Base-by-base conservation (phyloP, 73 alveolate genomes). In the Paramecium octaurelia region DNA sequence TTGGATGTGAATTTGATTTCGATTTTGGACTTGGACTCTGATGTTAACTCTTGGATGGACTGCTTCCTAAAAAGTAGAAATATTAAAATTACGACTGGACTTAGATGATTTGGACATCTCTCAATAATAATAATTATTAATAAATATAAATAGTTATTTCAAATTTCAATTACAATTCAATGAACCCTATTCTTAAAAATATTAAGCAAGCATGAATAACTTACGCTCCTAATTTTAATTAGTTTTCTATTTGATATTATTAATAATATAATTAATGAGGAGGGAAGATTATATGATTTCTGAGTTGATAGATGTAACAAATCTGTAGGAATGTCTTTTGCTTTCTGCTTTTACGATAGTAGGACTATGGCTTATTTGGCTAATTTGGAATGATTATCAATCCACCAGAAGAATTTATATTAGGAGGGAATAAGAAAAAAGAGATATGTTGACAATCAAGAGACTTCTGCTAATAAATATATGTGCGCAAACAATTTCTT, bases 1-100 rank as follows among this genome's bases (percentile, higher is more conserved):
- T 64, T 64, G 84, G 84, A 64, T 64, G 84, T 27, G 84, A 64
- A 64, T 64, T 64, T 64, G 84, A 64, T 64, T 64, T 64, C 84
- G 84, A 64, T 64, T 64, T 64, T 64, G 84, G 84, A 64, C 84
- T 64, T 14, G 42, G 84, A n/a, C 50, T 31, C 84, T 64, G 6
- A 27, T 64, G 84, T 64, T 64, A 34, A 34, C 84, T 64, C 84
- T 64, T 64, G 84, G 84, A 64, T 64, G 84, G 84, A 64, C 84
- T 64, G 9, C 84, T 64, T 24, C 84, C 84, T 64, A 31, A 20
- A 3, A 6, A 27, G 6, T 34, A 31, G 27, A 64, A 31, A 31
- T 1, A 27, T 3, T 27, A 11, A 23, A 54, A 48, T 16, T 64
- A 64, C 84, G 42, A 34, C 84, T 64, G 84, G 84, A 64, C 46